Percentiles rank a stretch among this genome's conserved stretches.
phyloP scores from a whole-genome alignment of 257 asterid genomes.

The Dorcoceras hygrometricum region DNA sequence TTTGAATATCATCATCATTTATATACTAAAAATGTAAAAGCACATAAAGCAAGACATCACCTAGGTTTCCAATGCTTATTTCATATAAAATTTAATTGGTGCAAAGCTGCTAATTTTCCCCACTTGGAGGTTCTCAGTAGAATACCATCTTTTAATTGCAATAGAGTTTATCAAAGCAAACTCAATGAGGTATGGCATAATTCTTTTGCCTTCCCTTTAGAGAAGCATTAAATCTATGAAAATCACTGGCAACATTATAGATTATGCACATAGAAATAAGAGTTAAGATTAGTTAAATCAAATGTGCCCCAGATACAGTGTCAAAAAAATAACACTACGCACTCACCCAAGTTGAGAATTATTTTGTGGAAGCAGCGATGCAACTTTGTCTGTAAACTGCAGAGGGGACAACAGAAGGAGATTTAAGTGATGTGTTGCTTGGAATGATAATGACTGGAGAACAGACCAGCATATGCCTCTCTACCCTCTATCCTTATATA shows the following conservation, averaged over 20 bases:
- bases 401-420: slow-evolving; percentile 24
- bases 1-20: background rate
- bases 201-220: background rate
- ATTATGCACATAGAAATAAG: no score
- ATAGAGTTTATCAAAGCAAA: no score
- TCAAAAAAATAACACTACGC: slow-evolving; percentile 21
- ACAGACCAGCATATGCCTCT: slow-evolving; percentile 13
- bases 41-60: background rate
- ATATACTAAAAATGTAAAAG: no score
- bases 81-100: no score
- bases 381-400: slow-evolving; percentile 93
- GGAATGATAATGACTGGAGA: slow-evolving; percentile 21
- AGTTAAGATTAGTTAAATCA: background rate
- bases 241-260: background rate
- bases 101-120: background rate
- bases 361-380: slow-evolving; percentile 94
- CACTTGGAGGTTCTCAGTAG: background rate
- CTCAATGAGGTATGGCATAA: background rate
- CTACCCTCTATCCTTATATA: slow-evolving; percentile 30
- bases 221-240: background rate
- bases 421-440: slow-evolving; percentile 5
- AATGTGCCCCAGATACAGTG: slow-evolving; percentile 3
- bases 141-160: background rate
- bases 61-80: background rate
- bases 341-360: slow-evolving; percentile 90